These are phyloP conservation scores for Saccharomyces hybrid DNA, from an alignment of 1,139 yeast genomes.

Conservation along the genomic window DNA sequence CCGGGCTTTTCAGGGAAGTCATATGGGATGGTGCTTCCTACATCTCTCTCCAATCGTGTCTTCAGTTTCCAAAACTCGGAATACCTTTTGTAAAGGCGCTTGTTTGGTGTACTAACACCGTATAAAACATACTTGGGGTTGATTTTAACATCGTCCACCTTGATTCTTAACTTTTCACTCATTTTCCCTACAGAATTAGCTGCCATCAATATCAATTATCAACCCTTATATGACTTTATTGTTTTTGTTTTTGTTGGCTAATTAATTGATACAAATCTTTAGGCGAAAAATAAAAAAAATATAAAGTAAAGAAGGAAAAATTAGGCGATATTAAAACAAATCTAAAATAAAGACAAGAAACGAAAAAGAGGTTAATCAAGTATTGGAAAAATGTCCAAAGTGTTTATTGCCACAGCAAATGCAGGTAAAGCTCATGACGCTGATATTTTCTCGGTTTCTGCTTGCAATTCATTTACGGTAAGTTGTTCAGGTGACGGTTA, in stretches of 20 bases:
- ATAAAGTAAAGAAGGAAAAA: background rate
- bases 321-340: background rate
- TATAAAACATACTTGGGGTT: conserved; percentile 2
- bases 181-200: background rate
- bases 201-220: background rate
- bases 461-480: conserved; percentile 60
- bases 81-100: conserved; percentile 17
- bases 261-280: background rate
- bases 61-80: conserved; percentile 47
- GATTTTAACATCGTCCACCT: conserved; percentile 1
- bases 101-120: background rate
- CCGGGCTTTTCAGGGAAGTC: conserved; percentile 37
- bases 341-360: background rate
- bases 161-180: background rate
- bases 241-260: background rate
- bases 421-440: conserved; percentile 66
- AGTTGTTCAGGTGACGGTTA: conserved; percentile 86
- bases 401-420: conserved; percentile 59
- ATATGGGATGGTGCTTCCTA: conserved; percentile 42
- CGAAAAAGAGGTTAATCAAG: background rate
- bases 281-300: background rate
- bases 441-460: conserved; percentile 63
- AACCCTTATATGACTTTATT: background rate
- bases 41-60: conserved; percentile 39
- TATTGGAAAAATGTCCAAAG: conserved; percentile 38